These are phyloP conservation scores for Gigaspora rosea DNA, from an alignment of 192 early-diverging fungal species.

Conservation along the genomic window DNA sequence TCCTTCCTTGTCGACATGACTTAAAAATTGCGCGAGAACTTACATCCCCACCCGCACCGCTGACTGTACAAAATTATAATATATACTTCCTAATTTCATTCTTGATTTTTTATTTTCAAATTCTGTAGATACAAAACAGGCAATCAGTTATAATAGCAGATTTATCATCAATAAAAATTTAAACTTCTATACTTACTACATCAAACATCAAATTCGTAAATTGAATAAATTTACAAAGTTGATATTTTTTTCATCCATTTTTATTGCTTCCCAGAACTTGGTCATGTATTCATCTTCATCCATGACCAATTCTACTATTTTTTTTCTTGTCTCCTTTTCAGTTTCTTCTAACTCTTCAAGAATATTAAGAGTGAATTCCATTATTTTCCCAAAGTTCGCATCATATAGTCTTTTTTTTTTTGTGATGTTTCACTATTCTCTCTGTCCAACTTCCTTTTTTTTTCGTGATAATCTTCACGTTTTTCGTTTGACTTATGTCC, in stretches of 20 bases:
- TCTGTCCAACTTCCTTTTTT: too few species aligned
- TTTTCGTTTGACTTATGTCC: too few species aligned
- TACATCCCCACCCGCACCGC: background rate
- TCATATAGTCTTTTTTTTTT: slow-evolving; percentile 22
- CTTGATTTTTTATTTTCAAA: slow-evolving; percentile 7
- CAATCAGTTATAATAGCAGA: slow-evolving; percentile 1
- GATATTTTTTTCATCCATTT: slow-evolving; percentile 12
- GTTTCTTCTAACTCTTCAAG: slow-evolving; percentile 24
- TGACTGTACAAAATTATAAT: background rate
- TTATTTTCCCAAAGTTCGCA: slow-evolving; percentile 12
- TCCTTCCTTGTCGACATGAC: too few species aligned
- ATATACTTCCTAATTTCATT: background rate
- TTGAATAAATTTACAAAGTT: slow-evolving; percentile 23
- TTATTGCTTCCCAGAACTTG: slow-evolving; percentile 18
- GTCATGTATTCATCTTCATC: slow-evolving; percentile 7
- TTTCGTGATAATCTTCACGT: too few species aligned
- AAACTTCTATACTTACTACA: background rate
- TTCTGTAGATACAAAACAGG: background rate
- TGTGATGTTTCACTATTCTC: background rate
- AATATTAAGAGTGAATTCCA: slow-evolving; percentile 8
- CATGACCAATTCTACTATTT: slow-evolving; percentile 8
- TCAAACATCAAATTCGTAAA: slow-evolving; percentile 22
- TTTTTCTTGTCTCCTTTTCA: background rate
- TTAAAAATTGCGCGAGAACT: slow-evolving; percentile 3
- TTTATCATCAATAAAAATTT: background rate